Conservation (phyloP, 352 stramenopile species). For the Thraustochytrium sp. region DNA sequence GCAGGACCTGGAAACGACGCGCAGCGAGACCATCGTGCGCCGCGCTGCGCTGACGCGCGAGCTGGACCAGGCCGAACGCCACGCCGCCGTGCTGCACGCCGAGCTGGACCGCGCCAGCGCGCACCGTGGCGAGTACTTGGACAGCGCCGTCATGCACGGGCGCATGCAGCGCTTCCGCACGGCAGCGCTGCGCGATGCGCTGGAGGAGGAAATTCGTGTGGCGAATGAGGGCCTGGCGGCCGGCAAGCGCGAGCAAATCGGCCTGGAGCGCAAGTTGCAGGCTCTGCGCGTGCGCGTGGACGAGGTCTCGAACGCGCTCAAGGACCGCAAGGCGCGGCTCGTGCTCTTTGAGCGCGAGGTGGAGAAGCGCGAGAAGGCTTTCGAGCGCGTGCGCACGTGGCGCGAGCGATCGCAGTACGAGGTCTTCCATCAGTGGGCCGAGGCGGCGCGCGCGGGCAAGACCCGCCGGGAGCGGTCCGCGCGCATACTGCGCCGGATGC, state of each 20-base stretch:
- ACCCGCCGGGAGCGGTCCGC: neutral
- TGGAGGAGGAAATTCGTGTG: neutral
- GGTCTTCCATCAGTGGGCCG: neutral
- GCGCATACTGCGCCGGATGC: neutral
- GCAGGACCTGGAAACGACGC: neutral
- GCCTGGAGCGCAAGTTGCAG: neutral
- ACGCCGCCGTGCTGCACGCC: neutral
- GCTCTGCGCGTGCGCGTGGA: neutral
- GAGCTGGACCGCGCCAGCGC: neutral
- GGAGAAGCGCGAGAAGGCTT: neutral
- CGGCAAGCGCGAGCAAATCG: conserved; percentile 26
- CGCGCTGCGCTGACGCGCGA: neutral
- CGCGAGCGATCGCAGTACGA: neutral
- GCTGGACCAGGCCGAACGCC: neutral
- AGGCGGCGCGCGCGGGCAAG: neutral
- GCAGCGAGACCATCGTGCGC: conserved; percentile 1
- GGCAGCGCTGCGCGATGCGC: neutral
- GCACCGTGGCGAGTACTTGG: neutral
- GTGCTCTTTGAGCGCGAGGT: conserved; percentile 12
- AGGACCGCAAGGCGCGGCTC: conserved; percentile 30
- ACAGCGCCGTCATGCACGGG: conserved; percentile 23
- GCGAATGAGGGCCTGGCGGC: neutral
- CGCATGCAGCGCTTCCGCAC: conserved; percentile 30
- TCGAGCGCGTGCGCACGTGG: conserved; percentile 1
- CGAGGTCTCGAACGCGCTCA: neutral